Base-by-base conservation (phyloP, 768 basidiomycete species). In the Rhizopogon vinicolor region DNA sequence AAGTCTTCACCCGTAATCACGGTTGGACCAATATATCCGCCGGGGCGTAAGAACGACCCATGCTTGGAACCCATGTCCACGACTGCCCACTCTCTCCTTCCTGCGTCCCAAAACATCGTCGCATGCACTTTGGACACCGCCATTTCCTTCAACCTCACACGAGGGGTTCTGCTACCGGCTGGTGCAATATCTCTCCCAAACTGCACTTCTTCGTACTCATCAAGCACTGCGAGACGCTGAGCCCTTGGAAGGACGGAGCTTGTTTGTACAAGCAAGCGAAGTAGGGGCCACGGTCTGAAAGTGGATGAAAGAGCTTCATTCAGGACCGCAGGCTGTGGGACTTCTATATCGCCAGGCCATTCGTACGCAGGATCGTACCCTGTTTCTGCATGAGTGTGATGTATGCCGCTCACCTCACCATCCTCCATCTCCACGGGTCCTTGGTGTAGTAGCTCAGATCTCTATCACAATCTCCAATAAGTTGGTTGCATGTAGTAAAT, bases 21-120 rank as follows among this genome's bases (percentile, higher is more conserved):
- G 55, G 14, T 60, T 57, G 40, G 70, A 65, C 28, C 51, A 41
- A 44, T 62, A 52, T 10, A 44, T 33, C 65, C 58, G 18, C 64
- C 59, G 29, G 58, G 53, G 18, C 65, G 62, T n/a, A 89, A 53
- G 65, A 85, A 92, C 0, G 91, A 92, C 3, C 91, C 91, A 60
- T 93, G 91, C 68, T 84, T 87, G 51, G 87, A 89, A 9, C 89
- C 91, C 85, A 89, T 89, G 65, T 93, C 91, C 9, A 91, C 89
- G 31, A 89, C 72, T 3, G 80, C 78, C 90, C 90, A 93, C 55
- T 81, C 79, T 13, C 70, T 66, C 53, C 80, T 75, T 29, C 68
- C 67, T 35, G 72, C 71, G 65, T 91, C 85, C 85, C 85, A 91
- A 64, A 81, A 93, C 1, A 80, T 73, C 3, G 85, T 88, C 8